A percentile compares a stretch with the other conserved stretches of the same genome.
These are phyloP conservation scores for Hymenoscyphus fructigenus DNA, from an alignment of 2,329 filamentous ascomycete genomes.

Conservation along the genomic window DNA sequence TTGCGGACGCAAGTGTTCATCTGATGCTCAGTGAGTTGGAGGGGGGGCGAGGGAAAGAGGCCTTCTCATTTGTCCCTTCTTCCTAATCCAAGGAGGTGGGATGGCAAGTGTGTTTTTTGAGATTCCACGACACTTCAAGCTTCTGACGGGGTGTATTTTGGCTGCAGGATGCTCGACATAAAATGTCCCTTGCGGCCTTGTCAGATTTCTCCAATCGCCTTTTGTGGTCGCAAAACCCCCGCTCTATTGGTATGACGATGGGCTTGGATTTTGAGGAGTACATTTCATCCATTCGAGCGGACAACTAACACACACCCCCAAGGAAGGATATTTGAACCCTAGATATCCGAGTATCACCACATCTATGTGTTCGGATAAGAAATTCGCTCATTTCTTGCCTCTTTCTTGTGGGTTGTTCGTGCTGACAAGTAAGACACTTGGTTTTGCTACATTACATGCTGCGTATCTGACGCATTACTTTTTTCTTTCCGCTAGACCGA, in stretches of 20 bases:
- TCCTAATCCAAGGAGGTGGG: background rate
- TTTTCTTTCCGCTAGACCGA: background rate
- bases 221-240: background rate
- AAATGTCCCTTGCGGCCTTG: background rate
- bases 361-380: background rate
- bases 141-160: background rate
- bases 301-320: background rate
- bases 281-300: background rate
- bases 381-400: background rate
- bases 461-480: background rate
- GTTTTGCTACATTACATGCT: background rate
- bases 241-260: background rate
- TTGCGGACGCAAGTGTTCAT: background rate
- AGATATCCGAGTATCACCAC: background rate
- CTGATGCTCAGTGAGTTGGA: background rate
- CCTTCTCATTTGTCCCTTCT: background rate
- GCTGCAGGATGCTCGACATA: background rate
- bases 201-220: background rate
- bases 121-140: background rate
- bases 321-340: background rate
- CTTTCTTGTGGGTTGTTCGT: background rate
- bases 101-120: background rate
- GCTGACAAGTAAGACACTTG: background rate
- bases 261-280: background rate
- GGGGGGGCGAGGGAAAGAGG: background rate